Evolutionary conservation across 768 basidiomycete genomes (phyloP), one percentile per base, ranked within the genome.

Genomic region (Pleurotus salmoneostramineus): DNA sequence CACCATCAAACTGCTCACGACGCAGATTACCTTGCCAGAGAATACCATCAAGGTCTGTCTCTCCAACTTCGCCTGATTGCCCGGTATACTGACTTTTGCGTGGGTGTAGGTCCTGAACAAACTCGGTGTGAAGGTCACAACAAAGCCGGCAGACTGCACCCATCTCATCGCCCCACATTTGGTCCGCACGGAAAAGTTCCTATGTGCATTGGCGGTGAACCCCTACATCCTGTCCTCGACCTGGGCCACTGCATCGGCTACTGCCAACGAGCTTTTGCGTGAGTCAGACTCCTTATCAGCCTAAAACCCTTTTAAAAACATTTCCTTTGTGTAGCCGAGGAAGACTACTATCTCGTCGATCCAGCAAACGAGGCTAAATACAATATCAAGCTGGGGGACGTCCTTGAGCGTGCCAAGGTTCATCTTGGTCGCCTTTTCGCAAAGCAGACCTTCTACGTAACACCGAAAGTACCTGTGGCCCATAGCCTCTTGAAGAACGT

Each of bases 181-280:
- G 27, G 83, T 87, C 4, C 82, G 94, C 4, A 96, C 95, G 1
- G 90, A 94, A 66, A 97, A 96, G 68, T 89, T 96, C 66, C 76
- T 97, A 0, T 85, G 85, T 63, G 91, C 91, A 0, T 73, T 96
- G 62, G 77, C 89, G 0, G 70, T 70, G 0, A 83, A 80, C 0
- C 87, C 89, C 0, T 77, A 75, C 60, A 75, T 95, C 48, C 71
- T 97, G 17, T 81, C 77, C 3, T 77, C 79, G 54, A 73, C 81
- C 35, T 97, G 94, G 95, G 80, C 89, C 4, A 74, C 68, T 4
- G 79, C 80, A 0, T 89, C 83, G 8, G 79, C 82, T 3, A 76
- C 75, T 33, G 77, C 77, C 5, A 82, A 80, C 44, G 74, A 72
- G 37, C 72, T 95, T 4, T 74, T 93, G 31, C 79, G 93, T 92